A percentile compares a stretch with the other conserved stretches of the same genome.
phyloP scores from a whole-genome alignment of 805 yeast species.

The Starmera amethionina region DNA sequence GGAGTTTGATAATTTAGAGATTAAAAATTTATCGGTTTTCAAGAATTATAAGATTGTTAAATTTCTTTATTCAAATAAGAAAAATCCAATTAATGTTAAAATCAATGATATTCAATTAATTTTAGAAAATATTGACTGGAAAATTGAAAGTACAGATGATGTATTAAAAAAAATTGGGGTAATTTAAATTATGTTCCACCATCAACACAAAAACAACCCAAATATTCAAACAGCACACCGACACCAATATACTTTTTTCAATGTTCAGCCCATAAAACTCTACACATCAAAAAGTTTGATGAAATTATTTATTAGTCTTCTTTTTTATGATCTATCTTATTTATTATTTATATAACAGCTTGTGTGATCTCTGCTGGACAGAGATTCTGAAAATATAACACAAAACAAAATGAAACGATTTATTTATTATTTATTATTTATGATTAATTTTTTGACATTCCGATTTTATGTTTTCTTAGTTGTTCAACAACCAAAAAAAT shows the following conservation, averaged over 20 bases:
- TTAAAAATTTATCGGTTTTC: neutral
- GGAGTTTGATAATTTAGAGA: neutral
- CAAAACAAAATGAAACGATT: neutral
- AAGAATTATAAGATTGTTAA: neutral
- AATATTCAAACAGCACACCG: too few relatives aligned
- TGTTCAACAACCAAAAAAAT: constrained; percentile 64
- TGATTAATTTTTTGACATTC: constrained; percentile 25
- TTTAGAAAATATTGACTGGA: constrained; percentile 24
- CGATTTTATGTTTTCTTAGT: constrained; percentile 42
- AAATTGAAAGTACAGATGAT: constrained; percentile 22
- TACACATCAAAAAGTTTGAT: too few relatives aligned
- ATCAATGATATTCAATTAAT: constrained; percentile 18
- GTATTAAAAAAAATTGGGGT: constrained; percentile 25
- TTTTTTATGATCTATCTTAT: neutral
- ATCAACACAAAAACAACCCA: neutral
- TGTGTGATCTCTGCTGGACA: neutral
- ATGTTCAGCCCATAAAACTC: too few relatives aligned
- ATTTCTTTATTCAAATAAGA: neutral
- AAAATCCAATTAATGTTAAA: neutral
- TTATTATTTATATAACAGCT: neutral
- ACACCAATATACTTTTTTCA: too few relatives aligned
- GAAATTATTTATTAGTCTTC: neutral
- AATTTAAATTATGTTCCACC: neutral
- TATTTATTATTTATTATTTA: constrained; percentile 3
- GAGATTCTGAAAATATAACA: neutral